Evolutionary conservation across 768 basidiomycete species (phyloP).

Genomic region (Tulasnella sp.): DNA sequence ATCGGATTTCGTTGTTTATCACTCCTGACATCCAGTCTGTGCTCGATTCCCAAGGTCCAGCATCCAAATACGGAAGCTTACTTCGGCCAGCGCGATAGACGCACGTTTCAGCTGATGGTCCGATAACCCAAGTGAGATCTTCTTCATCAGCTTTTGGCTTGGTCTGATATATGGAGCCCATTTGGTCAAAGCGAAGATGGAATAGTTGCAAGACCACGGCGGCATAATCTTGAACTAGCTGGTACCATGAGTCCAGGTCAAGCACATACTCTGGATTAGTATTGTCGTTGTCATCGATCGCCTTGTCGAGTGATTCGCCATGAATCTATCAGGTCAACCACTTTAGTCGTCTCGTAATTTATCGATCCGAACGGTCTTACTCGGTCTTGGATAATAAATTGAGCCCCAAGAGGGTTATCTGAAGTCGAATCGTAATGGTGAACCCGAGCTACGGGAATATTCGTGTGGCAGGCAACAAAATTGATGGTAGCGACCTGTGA

Average conservation of each 20-base stretch:
- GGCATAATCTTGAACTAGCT: constrained; percentile 4
- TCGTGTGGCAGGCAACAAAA: neutral
- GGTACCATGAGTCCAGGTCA: neutral
- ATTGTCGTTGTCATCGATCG: constrained; percentile 2
- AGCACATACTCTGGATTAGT: constrained; percentile 8
- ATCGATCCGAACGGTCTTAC: neutral
- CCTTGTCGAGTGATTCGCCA: constrained; percentile 3
- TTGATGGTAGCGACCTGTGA: constrained; percentile 1
- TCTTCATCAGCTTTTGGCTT: neutral
- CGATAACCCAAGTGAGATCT: neutral
- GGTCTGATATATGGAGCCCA: constrained; percentile 1
- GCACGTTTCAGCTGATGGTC: constrained; percentile 3
- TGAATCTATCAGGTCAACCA: neutral
- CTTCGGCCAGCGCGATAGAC: constrained; percentile 3
- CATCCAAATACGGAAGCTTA: constrained; percentile 1
- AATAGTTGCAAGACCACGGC: constrained; percentile 4
- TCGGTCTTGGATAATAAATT: constrained; percentile 5
- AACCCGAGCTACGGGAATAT: constrained; percentile 2
- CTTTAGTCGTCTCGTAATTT: neutral
- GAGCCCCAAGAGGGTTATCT: constrained; percentile 3
- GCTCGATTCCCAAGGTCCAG: constrained; percentile 6
- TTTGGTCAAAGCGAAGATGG: neutral
- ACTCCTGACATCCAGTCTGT: constrained; percentile 6
- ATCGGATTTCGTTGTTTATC: constrained; percentile 2
- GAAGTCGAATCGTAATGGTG: neutral